A percentile compares a stretch with the other conserved stretches of the same genome.
Evolutionary conservation across 1,284 basidiomycete genomes (phyloP).

Genomic region (Hypsizygus ulmarius): DNA sequence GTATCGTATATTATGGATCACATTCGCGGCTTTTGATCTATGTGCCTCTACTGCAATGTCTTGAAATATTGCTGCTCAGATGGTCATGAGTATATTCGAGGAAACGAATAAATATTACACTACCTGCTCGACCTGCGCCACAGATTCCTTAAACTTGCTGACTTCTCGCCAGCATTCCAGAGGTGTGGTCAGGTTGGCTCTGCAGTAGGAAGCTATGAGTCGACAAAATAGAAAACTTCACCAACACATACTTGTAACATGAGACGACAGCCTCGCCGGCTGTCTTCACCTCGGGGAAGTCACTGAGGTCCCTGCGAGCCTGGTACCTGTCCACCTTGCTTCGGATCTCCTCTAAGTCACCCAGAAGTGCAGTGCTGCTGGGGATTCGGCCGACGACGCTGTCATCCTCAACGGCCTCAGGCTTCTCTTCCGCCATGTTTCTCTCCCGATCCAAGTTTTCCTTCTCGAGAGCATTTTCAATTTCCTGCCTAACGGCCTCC

Average conservation of each 20-base stretch:
- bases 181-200: conserved; percentile 56
- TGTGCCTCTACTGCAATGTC: conserved; percentile 41
- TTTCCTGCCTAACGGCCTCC: conserved; percentile 60
- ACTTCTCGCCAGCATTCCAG: conserved; percentile 81
- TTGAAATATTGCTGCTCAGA: conserved; percentile 50
- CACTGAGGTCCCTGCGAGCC: conserved; percentile 50
- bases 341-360: conserved; percentile 71
- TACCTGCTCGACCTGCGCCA: conserved; percentile 63
- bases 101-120: conserved; percentile 10
- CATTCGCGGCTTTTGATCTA: neutral
- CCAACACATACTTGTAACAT: conserved; percentile 66
- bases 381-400: conserved; percentile 44
- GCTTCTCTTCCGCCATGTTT: conserved; percentile 43
- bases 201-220: conserved; percentile 28
- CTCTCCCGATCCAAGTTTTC: conserved; percentile 77
- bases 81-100: conserved; percentile 1
- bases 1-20: conserved; percentile 1
- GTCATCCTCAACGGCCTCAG: conserved; percentile 21
- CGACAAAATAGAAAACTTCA: conserved; percentile 4
- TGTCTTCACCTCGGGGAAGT: conserved; percentile 56
- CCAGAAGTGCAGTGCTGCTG: conserved; percentile 60
- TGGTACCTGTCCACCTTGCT: conserved; percentile 74
- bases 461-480: conserved; percentile 70
- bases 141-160: conserved; percentile 67
- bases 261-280: conserved; percentile 58